Percentiles rank a stretch among this genome's conserved stretches.
These are phyloP conservation scores for Colletotrichum chrysophilum DNA, from an alignment of 2,329 filamentous ascomycete genomes.

Conservation along the genomic window DNA sequence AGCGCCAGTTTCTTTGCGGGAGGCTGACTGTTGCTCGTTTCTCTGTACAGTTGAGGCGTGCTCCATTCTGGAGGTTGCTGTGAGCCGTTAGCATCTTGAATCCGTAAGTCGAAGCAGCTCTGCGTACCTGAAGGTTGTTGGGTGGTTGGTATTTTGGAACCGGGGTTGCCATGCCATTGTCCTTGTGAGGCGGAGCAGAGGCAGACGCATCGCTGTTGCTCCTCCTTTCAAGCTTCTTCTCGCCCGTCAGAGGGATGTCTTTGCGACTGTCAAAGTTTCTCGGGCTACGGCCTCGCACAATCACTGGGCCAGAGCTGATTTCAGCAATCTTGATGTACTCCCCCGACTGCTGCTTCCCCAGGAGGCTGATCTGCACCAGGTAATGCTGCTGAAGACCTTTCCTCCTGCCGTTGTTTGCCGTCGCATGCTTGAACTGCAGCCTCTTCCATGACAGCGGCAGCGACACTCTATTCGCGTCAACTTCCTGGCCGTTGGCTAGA, in stretches of 20 bases:
- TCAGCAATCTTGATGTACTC: constrained; percentile 80
- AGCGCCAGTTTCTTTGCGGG: constrained; percentile 58
- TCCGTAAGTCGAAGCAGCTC: not conserved
- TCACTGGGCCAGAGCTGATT: constrained; percentile 89
- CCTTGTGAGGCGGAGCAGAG: constrained; percentile 23
- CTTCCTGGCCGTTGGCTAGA: constrained; percentile 64
- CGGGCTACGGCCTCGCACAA: constrained; percentile 90
- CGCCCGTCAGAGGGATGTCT: constrained; percentile 75
- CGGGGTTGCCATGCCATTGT: constrained; percentile 21
- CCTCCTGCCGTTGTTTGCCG: constrained; percentile 91
- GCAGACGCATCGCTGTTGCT: constrained; percentile 35
- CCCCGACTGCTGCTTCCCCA: constrained; percentile 73
- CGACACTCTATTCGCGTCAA: constrained; percentile 79
- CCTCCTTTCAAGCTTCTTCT: constrained; percentile 53
- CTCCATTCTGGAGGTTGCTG: constrained; percentile 51
- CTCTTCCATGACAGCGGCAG: constrained; percentile 93
- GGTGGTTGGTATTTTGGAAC: constrained; percentile 33
- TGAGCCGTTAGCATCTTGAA: constrained; percentile 16
- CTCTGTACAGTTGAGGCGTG: constrained; percentile 40
- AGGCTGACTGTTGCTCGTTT: constrained; percentile 46
- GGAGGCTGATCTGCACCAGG: constrained; percentile 81
- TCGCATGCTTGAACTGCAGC: constrained; percentile 94
- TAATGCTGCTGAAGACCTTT: constrained; percentile 97
- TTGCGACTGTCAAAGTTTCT: constrained; percentile 93
- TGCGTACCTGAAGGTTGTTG: constrained; percentile 39